A percentile compares a stretch with the other conserved stretches of the same genome.
phyloP scores from a whole-genome alignment of 2,329 filamentous ascomycete species.

The Akanthomyces dipterigenus region DNA sequence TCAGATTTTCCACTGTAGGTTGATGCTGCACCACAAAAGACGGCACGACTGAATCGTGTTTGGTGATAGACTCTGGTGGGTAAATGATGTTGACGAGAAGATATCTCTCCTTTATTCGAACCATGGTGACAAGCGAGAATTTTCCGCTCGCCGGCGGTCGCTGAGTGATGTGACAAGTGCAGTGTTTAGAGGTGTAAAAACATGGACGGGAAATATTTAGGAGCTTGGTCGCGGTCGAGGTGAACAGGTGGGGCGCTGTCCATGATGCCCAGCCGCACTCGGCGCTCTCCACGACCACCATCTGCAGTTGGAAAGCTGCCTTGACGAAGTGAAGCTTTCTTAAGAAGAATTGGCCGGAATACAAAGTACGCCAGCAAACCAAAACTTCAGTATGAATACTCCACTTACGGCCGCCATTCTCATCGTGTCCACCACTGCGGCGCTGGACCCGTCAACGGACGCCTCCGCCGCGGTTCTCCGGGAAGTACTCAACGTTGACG shows the following conservation, averaged over 20 bases:
- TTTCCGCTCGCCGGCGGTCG: too few relatives aligned
- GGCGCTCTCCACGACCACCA: neutral
- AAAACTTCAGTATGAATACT: conserved; percentile 14
- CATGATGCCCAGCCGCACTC: neutral
- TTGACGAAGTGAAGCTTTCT: neutral
- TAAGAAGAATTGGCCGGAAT: neutral
- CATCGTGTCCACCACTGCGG: conserved; percentile 85
- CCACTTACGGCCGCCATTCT: conserved; percentile 69
- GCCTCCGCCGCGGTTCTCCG: conserved; percentile 60
- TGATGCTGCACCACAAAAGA: conserved; percentile 68
- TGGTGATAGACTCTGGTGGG: conserved; percentile 46
- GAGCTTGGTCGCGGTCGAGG: neutral
- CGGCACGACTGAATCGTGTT: conserved; percentile 36
- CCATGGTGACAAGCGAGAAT: conserved; percentile 53
- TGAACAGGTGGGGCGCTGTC: neutral
- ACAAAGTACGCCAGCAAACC: neutral
- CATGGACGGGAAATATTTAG: neutral
- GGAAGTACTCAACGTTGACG: conserved; percentile 61
- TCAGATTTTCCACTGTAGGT: conserved; percentile 68
- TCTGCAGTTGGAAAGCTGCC: neutral
- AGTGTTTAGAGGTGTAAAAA: neutral
- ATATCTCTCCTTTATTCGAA: conserved; percentile 93
- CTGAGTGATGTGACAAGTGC: neutral
- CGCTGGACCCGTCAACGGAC: conserved; percentile 71
- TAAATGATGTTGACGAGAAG: conserved; percentile 92